Conservation (phyloP, 176 grass and related monocot genomes). For the Oryza longistaminata region DNA sequence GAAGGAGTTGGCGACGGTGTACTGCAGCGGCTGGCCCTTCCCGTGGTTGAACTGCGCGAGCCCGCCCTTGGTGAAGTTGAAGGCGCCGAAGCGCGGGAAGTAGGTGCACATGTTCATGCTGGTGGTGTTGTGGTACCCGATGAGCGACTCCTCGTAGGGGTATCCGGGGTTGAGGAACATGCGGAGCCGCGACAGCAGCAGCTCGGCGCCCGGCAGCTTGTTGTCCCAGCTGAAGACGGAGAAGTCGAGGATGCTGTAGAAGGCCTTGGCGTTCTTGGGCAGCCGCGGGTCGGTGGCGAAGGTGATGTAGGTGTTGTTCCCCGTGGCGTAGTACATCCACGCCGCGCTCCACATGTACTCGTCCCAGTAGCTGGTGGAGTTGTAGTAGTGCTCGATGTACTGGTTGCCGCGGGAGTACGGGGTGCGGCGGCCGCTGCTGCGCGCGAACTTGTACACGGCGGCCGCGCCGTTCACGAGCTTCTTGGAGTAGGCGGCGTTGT, state of each 20-base stretch:
- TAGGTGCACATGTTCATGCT: conserved; percentile 77
- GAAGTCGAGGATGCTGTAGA: conserved; percentile 57
- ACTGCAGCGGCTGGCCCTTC: conserved; percentile 66
- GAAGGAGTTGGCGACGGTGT: conserved; percentile 67
- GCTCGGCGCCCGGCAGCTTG: conserved; percentile 81
- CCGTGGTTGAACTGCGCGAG: conserved; percentile 83
- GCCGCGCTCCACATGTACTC: conserved; percentile 98
- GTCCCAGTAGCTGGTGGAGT: conserved; percentile 89
- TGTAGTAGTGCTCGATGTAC: conserved; percentile 69
- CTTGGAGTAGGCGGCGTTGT: conserved; percentile 78
- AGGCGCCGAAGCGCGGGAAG: conserved; percentile 57
- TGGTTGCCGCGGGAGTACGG: conserved; percentile 59
- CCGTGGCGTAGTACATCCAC: conserved; percentile 98
- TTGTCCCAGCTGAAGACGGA: conserved; percentile 98
- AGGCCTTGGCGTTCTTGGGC: conserved; percentile 76
- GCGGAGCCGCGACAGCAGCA: conserved; percentile 76
- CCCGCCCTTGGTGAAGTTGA: conserved; percentile 79
- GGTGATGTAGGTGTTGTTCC: conserved; percentile 70
- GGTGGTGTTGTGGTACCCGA: conserved; percentile 71
- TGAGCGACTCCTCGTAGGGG: conserved; percentile 90
- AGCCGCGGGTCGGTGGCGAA: conserved; percentile 83
- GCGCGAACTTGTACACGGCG: conserved; percentile 80
- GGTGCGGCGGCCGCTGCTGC: conserved; percentile 34
- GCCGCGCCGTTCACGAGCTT: conserved; percentile 68
- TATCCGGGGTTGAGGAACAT: conserved; percentile 93